Base-by-base conservation (phyloP, 164 flowering plant species). In the Chloranthus sessilifolius region DNA sequence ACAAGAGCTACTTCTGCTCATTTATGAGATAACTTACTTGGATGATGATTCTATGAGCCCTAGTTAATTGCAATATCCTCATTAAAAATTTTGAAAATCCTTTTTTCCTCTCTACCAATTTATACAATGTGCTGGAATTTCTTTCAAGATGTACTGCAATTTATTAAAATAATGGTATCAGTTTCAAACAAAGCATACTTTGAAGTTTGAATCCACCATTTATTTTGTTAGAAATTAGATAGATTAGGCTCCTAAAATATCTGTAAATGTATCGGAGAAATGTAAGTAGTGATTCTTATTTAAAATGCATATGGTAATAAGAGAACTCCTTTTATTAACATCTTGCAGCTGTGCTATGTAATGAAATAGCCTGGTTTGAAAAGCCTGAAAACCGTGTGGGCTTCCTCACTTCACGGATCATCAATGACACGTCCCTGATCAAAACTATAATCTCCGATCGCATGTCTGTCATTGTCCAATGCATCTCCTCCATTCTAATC, bases 281-380 rank as follows among this genome's bases (percentile, higher is more conserved):
- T n/a, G n/a, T n/a, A n/a, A n/a, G n/a, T n/a, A n/a, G n/a, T n/a
- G n/a, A n/a, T n/a, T n/a, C n/a, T n/a, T n/a, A n/a, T n/a, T n/a
- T n/a, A n/a, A n/a, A n/a, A n/a, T n/a, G n/a, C n/a, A n/a, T n/a
- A n/a, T n/a, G n/a, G n/a, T n/a, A n/a, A n/a, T n/a, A n/a, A n/a
- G n/a, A n/a, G n/a, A n/a, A n/a, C n/a, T n/a, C n/a, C 10, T 14
- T 50, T 7, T 52, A 34, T 16, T 19, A n/a, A 27, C 21, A 22
- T 46, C 22, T 59, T 65, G 56, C 78, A 80, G 86, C 65, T 30
- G 50, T 77, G 25, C 73, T 84, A 19, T 59, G 60, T 10, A 84
- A 81, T 67, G 88, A 84, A 69, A 5, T 81, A 38, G 78, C 78
- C 5, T 81, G 92, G 92, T 81, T 84, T 64, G 92, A 81, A 62